Base-by-base conservation (phyloP, 2,329 filamentous ascomycete species). In the Huntiella bhutanensis region DNA sequence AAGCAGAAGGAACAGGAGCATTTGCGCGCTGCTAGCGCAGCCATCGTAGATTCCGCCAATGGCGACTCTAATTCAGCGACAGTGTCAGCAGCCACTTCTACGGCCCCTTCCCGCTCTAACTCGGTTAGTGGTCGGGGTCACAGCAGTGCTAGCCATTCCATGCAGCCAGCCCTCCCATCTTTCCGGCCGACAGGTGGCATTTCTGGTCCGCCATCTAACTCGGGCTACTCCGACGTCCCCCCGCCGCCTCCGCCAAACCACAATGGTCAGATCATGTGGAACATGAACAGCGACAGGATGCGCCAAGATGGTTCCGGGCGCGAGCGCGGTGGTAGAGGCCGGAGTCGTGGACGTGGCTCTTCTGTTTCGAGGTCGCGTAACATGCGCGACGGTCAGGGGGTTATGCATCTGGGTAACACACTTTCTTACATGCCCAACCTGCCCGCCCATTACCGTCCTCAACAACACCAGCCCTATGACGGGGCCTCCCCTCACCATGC, bases 211-310 rank as follows among this genome's bases (percentile, higher is more conserved):
- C 41, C 48, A 11, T 47, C 44, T 15, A 41, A 39, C 3, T 33
- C 42, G 8, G 34, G 33, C 5, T 46, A 39, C 7, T 38, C 40
- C 10, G 44, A 43, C 4, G 40, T 38, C 15, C 35, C 38, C 6
- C 22, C 22, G 11, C 44, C 48, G 5, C 39, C 41, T 13, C 48
- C 48, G 2, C 48, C 44, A 3, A 49, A 49, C 33, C 45, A 49
- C 44, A 49, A 49, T 35, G 48, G 48, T n/a, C 48, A 49, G 32
- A 46, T 49, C 35, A 49, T 49, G 48, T 49, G 48, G 48, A 49
- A 49, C 34, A 42, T 45, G 12, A 46, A 49, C 17, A 38, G 40
- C 1, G 44, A 49, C 16, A 46, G 43, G 33, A 45, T 41, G 16
- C 43, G 35, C 6, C 32, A 41, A 12, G 40, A 41, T 13, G 13